phyloP scores from a whole-genome alignment of 208 protist genomes.

The Crithidia thermophila region DNA sequence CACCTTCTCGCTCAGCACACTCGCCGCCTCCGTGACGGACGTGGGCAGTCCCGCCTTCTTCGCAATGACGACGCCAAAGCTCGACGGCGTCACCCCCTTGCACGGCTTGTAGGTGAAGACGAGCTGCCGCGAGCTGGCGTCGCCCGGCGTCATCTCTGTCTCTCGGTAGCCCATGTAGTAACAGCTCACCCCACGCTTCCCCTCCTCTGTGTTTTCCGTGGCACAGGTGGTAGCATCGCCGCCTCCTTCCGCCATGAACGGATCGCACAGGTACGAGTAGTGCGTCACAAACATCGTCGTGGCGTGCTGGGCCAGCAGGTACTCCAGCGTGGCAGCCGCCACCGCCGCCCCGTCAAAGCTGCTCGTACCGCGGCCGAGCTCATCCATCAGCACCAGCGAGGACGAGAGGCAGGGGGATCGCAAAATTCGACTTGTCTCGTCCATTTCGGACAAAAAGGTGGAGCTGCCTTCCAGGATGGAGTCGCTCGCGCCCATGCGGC shows the following conservation, averaged over 20 bases:
- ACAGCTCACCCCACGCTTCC: constrained; percentile 46
- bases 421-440: constrained; percentile 95
- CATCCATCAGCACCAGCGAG: constrained; percentile 96
- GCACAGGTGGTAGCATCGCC: too few species aligned
- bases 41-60: constrained; percentile 77
- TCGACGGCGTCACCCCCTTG: constrained; percentile 82
- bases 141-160: background rate
- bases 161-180: constrained; percentile 86
- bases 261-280: constrained; percentile 86
- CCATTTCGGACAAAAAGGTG: constrained; percentile 98
- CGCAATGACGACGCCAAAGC: constrained; percentile 93
- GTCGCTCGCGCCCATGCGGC: constrained; percentile 95
- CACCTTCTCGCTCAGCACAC: constrained; percentile 45
- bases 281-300: constrained; percentile 97
- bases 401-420: constrained; percentile 53
- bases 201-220: background rate
- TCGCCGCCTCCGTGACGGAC: constrained; percentile 64
- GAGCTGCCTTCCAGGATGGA: constrained; percentile 89
- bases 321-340: constrained; percentile 92
- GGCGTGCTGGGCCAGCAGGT: constrained; percentile 66
- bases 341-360: constrained; percentile 95
- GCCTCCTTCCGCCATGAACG: constrained; percentile 40
- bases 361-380: constrained; percentile 96
- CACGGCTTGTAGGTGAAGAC: constrained; percentile 88
- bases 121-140: constrained; percentile 28